Base-by-base conservation (phyloP, 2,329 filamentous ascomycete genomes). In the Allantophomopsis lycopodina region DNA sequence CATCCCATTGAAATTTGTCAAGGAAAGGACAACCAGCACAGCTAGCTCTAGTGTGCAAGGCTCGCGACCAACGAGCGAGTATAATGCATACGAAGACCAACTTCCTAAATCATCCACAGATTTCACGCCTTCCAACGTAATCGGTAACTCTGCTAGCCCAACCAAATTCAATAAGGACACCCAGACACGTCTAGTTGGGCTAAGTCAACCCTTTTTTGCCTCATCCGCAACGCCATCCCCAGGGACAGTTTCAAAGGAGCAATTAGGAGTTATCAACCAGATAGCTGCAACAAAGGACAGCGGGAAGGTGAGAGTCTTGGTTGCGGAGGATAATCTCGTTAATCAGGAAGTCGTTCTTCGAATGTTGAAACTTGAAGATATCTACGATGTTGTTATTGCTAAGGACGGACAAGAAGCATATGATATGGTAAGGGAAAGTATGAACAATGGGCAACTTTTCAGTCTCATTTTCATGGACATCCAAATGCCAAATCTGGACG, bases 401-500 rank as follows among this genome's bases (percentile, higher is more conserved):
- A 84, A 85, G 54, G 81, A 86, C 51, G 83, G 82, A 0, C 83
- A 93, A 57, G 84, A 94, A 60, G 88, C 88, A 0, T 84, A 87
- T 43, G 86, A 94, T 45, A 67, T 82, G 20, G 87, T 94, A 47
- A 88, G 86, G 55, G 76, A 76, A 13, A 82, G 78, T 46, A 91
- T 94, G 82, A 75, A 79, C 37, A 71, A 71, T 20, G 71, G 79
- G 39, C 68, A 72, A 40, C 71, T 72, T 2, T 94, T 89, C 55
- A 85, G 94, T 49, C 68, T 95, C 18, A 89, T 95, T 46, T 91
- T 94, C 54, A 95, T 94, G 88, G 88, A 95, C 51, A 81, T 94
- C 7, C 85, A 76, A 60, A 95, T 95, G 88, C 88, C 88, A 3
- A 93, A 91, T 46, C 71, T 95, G 12, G 87, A 94, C 53, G 88